Evolutionary conservation across 78 protist genomes (phyloP).

Genomic region (Guillardia theta): DNA sequence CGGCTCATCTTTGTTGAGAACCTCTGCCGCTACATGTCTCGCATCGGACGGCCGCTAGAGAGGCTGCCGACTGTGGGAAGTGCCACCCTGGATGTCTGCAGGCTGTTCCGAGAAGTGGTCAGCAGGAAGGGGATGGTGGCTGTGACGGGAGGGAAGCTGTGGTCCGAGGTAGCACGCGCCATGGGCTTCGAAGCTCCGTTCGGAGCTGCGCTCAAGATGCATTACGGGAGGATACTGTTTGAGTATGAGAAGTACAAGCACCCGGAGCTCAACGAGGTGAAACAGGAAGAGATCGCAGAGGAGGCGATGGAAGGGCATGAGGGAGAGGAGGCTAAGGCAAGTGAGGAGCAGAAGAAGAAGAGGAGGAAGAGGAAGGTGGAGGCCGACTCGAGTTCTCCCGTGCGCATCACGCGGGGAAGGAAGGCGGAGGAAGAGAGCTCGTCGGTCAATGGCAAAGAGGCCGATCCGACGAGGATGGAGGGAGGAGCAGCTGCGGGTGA

Average conservation of each 20-base stretch:
- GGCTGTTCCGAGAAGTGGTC: neutral
- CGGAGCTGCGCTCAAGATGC: neutral
- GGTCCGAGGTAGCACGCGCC: constrained; percentile 20
- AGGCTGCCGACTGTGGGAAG: neutral
- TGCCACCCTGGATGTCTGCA: neutral
- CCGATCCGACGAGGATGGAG: too few species aligned
- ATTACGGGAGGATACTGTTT: neutral
- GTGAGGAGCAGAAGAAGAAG: neutral
- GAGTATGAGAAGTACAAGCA: neutral
- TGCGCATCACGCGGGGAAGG: too few species aligned
- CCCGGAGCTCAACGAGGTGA: neutral
- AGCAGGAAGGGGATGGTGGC: neutral
- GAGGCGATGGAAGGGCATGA: neutral
- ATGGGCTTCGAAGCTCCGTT: neutral
- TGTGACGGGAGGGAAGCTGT: neutral
- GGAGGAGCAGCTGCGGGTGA: too few species aligned
- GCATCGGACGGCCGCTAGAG: neutral
- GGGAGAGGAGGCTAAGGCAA: neutral
- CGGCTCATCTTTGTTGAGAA: constrained; percentile 8
- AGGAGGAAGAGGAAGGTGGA: neutral
- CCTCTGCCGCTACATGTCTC: constrained; percentile 17
- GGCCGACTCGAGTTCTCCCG: too few species aligned
- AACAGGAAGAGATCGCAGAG: neutral
- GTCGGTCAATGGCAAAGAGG: too few species aligned
- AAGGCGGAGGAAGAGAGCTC: too few species aligned